phyloP scores from a whole-genome alignment of 345 rosid genomes.

The Aquilaria sinensis region DNA sequence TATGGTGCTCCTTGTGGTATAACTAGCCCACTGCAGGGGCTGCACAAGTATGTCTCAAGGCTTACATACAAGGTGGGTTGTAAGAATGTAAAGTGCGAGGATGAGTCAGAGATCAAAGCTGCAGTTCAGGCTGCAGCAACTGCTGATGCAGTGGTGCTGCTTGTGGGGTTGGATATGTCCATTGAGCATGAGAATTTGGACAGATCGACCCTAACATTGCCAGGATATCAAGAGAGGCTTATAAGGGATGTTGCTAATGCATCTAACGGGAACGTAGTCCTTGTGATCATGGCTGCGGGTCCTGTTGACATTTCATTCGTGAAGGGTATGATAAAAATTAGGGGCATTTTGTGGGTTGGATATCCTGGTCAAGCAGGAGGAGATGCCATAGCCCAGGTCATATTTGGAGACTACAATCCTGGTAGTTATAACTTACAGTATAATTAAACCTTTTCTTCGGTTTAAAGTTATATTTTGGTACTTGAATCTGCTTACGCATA shows the following conservation, averaged over 20 bases:
- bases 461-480: neutral
- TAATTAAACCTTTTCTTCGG: neutral
- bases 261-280: constrained; percentile 25
- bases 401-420: constrained; percentile 44
- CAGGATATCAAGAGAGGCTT: constrained; percentile 38
- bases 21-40: constrained; percentile 44
- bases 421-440: constrained; percentile 13
- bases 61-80: constrained; percentile 29
- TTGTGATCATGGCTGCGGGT: constrained; percentile 42
- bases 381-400: constrained; percentile 39
- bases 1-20: constrained; percentile 41
- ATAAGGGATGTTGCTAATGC: constrained; percentile 28
- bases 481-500: neutral
- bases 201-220: constrained; percentile 35
- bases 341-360: constrained; percentile 47
- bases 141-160: constrained; percentile 28
- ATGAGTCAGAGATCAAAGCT: constrained; percentile 7
- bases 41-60: constrained; percentile 22
- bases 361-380: constrained; percentile 59
- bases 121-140: constrained; percentile 23
- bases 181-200: constrained; percentile 40
- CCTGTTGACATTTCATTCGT: constrained; percentile 43
- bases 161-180: constrained; percentile 38
- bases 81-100: constrained; percentile 21
- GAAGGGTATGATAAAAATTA: constrained; percentile 17